Percentiles rank a stretch among this genome's conserved stretches.
Conservation (phyloP, 345 rosid species). For the Acer negundo region DNA sequence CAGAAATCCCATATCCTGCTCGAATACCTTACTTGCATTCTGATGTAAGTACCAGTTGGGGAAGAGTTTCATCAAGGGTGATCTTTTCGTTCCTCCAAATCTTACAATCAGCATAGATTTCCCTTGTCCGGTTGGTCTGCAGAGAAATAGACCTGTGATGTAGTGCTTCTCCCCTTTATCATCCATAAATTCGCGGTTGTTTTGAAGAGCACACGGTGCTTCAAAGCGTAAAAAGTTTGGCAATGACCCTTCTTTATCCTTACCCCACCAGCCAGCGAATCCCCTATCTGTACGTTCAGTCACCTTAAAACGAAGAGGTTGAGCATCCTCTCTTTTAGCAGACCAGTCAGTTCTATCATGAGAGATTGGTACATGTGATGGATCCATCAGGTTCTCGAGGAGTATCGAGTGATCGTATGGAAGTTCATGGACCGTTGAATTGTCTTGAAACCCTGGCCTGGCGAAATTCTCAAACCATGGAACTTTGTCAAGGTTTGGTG, state of each 20-base stretch:
- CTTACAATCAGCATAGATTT: slow-evolving; percentile 92
- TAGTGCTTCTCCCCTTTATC: slow-evolving; percentile 73
- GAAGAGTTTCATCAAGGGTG: slow-evolving; percentile 48
- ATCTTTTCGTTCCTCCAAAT: slow-evolving; percentile 72
- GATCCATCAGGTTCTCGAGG: slow-evolving; percentile 97
- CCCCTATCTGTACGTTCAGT: slow-evolving; percentile 73
- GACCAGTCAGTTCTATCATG: slow-evolving; percentile 89
- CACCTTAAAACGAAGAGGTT: slow-evolving; percentile 72
- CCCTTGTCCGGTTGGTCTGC: slow-evolving; percentile 96
- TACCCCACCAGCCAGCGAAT: slow-evolving; percentile 91
- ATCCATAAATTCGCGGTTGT: slow-evolving; percentile 60
- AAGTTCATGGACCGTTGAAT: slow-evolving; percentile 78
- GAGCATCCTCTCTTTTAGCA: slow-evolving; percentile 89
- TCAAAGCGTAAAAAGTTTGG: slow-evolving; percentile 63
- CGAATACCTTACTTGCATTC: slow-evolving; percentile 82
- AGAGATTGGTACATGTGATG: slow-evolving; percentile 91
- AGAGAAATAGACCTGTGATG: slow-evolving; percentile 76
- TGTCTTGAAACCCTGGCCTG: slow-evolving; percentile 74
- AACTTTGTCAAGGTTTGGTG: slow-evolving; percentile 59
- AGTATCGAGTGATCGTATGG: slow-evolving; percentile 97
- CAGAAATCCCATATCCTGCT: slow-evolving; percentile 94
- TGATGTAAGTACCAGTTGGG: slow-evolving; percentile 91
- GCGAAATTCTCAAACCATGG: slow-evolving; percentile 93
- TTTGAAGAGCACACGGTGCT: slow-evolving; percentile 85
- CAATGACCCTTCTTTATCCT: slow-evolving; percentile 50